Evolutionary conservation across 257 asterid species (phyloP), one percentile per base, ranked within the genome.

Genomic region (Gardenia jasminoides): DNA sequence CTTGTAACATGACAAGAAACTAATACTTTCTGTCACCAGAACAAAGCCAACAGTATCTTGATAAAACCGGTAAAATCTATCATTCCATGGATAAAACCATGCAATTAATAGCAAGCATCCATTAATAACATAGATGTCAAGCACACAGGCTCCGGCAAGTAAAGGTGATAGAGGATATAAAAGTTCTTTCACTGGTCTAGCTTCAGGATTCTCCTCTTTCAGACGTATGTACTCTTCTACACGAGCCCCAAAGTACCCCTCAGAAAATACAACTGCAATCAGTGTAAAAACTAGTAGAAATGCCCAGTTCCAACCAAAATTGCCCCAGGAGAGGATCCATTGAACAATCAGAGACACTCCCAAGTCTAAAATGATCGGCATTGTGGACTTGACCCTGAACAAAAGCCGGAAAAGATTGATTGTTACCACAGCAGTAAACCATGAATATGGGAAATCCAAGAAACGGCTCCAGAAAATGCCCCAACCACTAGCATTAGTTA

Each of bases 341-440:
- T 81, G 85, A 74, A 79, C 79, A 66, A 81, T 67, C 36, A 84
- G 74, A 26, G 87, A 84, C 28, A 81, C 41, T 65, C 81, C 80
- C 79, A 84, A 77, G 75, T 84, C 87, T 30, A 84, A 61, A 28
- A 83, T 81, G 66, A 84, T 81, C 13, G 87, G 87, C 85, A 84
- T 81, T 20, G 79, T 74, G 58, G 69, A 24, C 20, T 81, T 84
- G 58, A 84, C 73, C 79, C 79, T 16, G 83, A 84, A 84, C 48
- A 81, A 62, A 73, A 81, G 79, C n/a, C 85, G 83, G 80, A 75
- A 84, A 30, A 62, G 75, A 71, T 78, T 81, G 24, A 84, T 81
- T 80, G 78, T 79, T 26, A 81, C 75, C n/a, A 82, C 81, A 41
- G 87, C 72, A 16, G 80, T 77, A 79, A 78, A 70, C 85, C 83